Conservation (phyloP, 805 yeast genomes). For the Grigorovia jiainica region DNA sequence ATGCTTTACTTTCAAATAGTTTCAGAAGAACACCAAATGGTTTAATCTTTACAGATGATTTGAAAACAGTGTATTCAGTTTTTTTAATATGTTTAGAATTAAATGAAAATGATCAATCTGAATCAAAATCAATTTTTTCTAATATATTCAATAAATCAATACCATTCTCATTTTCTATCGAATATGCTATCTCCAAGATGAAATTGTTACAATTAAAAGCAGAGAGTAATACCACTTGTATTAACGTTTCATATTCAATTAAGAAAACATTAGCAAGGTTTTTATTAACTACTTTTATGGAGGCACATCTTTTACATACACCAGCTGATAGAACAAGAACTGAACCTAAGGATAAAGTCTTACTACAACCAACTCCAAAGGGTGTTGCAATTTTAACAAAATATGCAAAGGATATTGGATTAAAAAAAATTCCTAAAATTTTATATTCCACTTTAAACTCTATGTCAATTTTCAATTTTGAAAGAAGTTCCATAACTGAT, state of each 20-base stretch:
- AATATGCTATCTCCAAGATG: constrained; percentile 47
- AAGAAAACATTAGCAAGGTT: constrained; percentile 39
- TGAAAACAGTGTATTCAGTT: constrained; percentile 51
- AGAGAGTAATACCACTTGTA: constrained; percentile 40
- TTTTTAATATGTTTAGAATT: constrained; percentile 37
- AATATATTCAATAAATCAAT: constrained; percentile 23
- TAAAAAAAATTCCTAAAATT: constrained; percentile 39
- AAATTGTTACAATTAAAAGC: constrained; percentile 37
- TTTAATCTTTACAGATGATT: constrained; percentile 43
- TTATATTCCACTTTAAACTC: constrained; percentile 54
- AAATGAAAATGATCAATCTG: constrained; percentile 15
- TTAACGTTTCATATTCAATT: constrained; percentile 46
- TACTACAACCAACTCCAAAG: constrained; percentile 82
- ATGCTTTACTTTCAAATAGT: constrained; percentile 35
- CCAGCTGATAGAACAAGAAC: constrained; percentile 65
- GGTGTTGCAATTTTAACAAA: constrained; percentile 64
- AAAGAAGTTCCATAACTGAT: constrained; percentile 51
- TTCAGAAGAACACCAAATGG: constrained; percentile 47
- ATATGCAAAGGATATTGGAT: constrained; percentile 50
- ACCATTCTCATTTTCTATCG: constrained; percentile 45
- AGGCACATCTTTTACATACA: constrained; percentile 57
- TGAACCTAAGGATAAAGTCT: constrained; percentile 33
- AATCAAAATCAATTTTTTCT: constrained; percentile 8
- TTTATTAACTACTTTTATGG: constrained; percentile 43
- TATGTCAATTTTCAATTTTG: constrained; percentile 60